A percentile compares a stretch with the other conserved stretches of the same genome.
These are phyloP conservation scores for Penicillium hordei DNA, from an alignment of 2,329 filamentous ascomycete genomes.

Conservation along the genomic window DNA sequence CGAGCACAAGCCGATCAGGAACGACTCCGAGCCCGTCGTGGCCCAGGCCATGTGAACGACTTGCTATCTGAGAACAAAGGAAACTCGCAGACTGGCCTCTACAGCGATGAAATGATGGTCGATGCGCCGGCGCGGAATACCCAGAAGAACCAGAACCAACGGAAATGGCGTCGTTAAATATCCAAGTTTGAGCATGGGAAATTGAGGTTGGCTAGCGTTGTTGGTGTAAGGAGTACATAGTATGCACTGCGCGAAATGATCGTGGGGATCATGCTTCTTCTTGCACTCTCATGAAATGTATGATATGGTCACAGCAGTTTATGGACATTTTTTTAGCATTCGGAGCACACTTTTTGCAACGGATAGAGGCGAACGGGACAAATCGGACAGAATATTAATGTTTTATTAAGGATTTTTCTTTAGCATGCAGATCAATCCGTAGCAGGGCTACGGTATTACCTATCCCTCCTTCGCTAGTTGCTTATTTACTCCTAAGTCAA, in stretches of 20 bases:
- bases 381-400: neutral
- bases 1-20: slow-evolving; percentile 45
- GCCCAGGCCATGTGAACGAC: neutral
- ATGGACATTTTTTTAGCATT: slow-evolving; percentile 1
- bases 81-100: slow-evolving; percentile 28
- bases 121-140: slow-evolving; percentile 33
- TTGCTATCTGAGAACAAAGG: neutral
- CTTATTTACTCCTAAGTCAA: neutral
- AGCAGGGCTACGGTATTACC: neutral
- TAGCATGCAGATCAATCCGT: no score
- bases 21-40: slow-evolving; percentile 34
- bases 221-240: neutral
- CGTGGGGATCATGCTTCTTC: neutral
- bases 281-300: slow-evolving; percentile 23
- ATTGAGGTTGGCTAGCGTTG: neutral
- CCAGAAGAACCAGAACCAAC: slow-evolving; percentile 21
- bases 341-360: neutral
- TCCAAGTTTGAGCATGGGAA: neutral
- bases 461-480: neutral
- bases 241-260: neutral
- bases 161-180: slow-evolving; percentile 22
- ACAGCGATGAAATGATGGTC: slow-evolving; percentile 45
- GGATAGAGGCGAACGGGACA: neutral
- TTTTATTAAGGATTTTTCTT: neutral
- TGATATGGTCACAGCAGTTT: slow-evolving; percentile 13